Base-by-base conservation (phyloP, 306 rosid genomes). In the Pyrus betulifolia region DNA sequence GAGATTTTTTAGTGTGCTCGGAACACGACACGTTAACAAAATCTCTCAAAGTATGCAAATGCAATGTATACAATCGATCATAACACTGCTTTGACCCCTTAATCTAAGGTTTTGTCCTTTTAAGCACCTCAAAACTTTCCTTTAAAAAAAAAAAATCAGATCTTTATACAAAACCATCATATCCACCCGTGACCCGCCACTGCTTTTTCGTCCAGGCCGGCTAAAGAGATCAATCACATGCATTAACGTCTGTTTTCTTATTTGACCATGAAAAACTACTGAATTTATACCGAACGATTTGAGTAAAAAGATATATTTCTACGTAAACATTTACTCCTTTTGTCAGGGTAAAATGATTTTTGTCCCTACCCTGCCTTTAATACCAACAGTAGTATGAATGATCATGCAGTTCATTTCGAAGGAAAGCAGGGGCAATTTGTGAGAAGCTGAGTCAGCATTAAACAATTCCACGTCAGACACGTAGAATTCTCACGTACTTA, bases 381-480 rank as follows among this genome's bases (percentile, higher is more conserved):
- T 71, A 35, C 13, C 49, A 8, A 64, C 12, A 11, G 55, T 57
- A 52, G 69, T 27, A 57, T 46, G 79, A 15, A 27, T 22, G 10
- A 62, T 5, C 8, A 54, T 12, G 31, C 55, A 73, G 11, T 74
- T 60, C 82, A 71, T 60, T 71, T 63, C 44, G 71, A 57, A 52
- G 71, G 78, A 82, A 79, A 66, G 11, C 45, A 76, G 62, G 80
- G 91, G 75, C 70, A 76, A 58, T 72, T 75, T 25, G 22, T 4
- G 38, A 62, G 66, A 63, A 35, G 82, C 79, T 71, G 89, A 82
- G 78, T 85, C 82, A 80, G 71, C 82, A 83, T 81, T 88, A 70
- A 81, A 80, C 54, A 76, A 60, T 76, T 81, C 95, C 93, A 94
- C 85, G 78, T 86, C 91, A 77, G 66, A 84, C 77, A 79, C 86